phyloP scores from a whole-genome alignment of 2,329 filamentous ascomycete genomes.

The Epichloe coenophiala region DNA sequence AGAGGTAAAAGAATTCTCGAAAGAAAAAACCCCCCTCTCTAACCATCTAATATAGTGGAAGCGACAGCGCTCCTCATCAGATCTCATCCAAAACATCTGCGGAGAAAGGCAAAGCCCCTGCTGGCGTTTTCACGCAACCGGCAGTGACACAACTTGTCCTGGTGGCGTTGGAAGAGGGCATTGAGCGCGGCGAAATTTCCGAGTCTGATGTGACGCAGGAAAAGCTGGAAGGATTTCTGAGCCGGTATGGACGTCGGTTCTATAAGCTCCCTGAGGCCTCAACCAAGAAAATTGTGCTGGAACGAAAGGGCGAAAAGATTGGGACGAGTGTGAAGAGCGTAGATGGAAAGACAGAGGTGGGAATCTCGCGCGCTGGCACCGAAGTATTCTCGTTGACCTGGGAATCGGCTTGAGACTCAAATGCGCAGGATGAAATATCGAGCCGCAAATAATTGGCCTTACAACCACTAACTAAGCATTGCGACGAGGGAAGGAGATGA shows the following conservation, averaged over 20 bases:
- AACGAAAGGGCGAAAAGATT: conserved; percentile 28
- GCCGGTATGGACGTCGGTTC: conserved; percentile 38
- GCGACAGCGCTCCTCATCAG: conserved; percentile 52
- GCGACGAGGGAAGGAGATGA: no score
- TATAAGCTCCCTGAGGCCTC: conserved; percentile 27
- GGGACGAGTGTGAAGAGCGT: conserved; percentile 23
- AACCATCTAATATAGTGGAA: conserved; percentile 24
- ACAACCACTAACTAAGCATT: no score
- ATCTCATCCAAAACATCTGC: conserved; percentile 39
- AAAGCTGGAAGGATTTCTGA: conserved; percentile 40
- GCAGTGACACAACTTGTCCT: conserved; percentile 54
- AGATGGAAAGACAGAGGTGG: conserved; percentile 28
- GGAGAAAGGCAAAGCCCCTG: conserved; percentile 42
- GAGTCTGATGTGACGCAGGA: conserved; percentile 40
- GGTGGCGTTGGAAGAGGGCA: conserved; percentile 44
- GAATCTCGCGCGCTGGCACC: conserved; percentile 27
- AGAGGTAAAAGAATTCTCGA: neutral
- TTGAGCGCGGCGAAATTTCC: conserved; percentile 37
- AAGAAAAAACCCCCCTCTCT: no score
- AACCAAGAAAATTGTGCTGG: conserved; percentile 20
- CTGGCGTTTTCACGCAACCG: conserved; percentile 70
- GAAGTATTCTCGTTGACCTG: conserved; percentile 29
- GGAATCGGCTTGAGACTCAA: conserved; percentile 6
- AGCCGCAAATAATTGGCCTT: neutral
- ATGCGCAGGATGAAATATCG: neutral